These are phyloP conservation scores for Arctium minus DNA, from an alignment of 129 eudicot genomes.

Conservation along the genomic window DNA sequence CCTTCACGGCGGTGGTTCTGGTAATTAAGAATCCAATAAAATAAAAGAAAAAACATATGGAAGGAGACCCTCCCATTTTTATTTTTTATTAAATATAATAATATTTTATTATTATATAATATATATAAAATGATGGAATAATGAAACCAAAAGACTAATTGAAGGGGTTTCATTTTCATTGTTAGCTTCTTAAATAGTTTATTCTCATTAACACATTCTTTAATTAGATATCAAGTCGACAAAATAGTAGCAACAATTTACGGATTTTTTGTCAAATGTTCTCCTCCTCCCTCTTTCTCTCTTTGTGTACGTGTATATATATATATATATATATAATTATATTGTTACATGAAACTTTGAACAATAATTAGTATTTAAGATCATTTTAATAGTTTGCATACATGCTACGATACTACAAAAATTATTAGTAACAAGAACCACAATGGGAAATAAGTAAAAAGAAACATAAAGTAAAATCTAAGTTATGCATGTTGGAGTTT, in stretches of 20 bases:
- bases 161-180: background rate
- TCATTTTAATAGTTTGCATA: too few species aligned
- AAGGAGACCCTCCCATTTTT: background rate
- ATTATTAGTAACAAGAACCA: too few species aligned
- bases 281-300: background rate
- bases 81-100: background rate
- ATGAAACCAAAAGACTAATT: background rate
- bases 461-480: too few species aligned
- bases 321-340: too few species aligned
- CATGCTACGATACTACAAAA: too few species aligned
- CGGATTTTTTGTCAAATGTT: background rate
- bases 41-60: background rate
- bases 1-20: background rate
- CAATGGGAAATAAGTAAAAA: too few species aligned
- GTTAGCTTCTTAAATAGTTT: background rate
- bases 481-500: too few species aligned
- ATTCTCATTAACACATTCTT: background rate
- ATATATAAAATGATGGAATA: background rate
- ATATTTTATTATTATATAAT: background rate
- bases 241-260: slow-evolving; percentile 4
- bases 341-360: too few species aligned
- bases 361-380: too few species aligned
- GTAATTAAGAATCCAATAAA: background rate
- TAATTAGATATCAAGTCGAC: background rate
- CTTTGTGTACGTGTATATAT: background rate